Percentiles rank a stretch among this genome's conserved stretches.
These are phyloP conservation scores for Vairimorpha apis DNA, from an alignment of 371 early-diverging fungal genomes.

Conservation along the genomic window DNA sequence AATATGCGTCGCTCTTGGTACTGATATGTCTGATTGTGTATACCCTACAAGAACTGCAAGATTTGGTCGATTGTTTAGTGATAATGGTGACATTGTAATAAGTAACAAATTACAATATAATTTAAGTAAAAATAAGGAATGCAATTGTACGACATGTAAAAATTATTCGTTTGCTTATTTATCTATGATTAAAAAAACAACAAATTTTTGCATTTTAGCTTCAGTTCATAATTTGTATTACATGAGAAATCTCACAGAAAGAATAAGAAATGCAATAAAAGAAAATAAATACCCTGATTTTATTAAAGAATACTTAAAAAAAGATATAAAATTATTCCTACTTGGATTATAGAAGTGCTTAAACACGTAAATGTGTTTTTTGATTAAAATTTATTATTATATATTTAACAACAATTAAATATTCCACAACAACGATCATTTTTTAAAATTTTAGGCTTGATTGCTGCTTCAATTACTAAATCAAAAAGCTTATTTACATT, in stretches of 20 bases:
- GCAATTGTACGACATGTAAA: conserved; percentile 76
- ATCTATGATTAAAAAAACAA: conserved; percentile 69
- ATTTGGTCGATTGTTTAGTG: conserved; percentile 78
- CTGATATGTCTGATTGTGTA: conserved; percentile 92
- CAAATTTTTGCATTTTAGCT: conserved; percentile 79
- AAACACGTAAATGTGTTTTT: conserved; percentile 17
- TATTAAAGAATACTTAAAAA: conserved; percentile 70
- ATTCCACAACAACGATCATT: background rate
- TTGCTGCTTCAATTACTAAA: conserved; percentile 86
- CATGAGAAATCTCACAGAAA: conserved; percentile 75
- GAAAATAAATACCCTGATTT: conserved; percentile 72
- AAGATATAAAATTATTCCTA: conserved; percentile 71
- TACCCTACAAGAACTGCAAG: conserved; percentile 89
- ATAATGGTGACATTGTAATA: conserved; percentile 69
- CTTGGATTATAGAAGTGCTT: conserved; percentile 66
- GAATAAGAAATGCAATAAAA: conserved; percentile 71
- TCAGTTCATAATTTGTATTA: conserved; percentile 80
- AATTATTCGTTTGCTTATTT: conserved; percentile 73
- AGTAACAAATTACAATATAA: conserved; percentile 68
- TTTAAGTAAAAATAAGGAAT: conserved; percentile 71
- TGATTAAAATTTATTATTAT: background rate
- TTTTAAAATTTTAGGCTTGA: conserved; percentile 3
- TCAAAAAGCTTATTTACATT: conserved; percentile 93
- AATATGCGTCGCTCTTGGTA: conserved; percentile 80
- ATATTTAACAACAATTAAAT: conserved; percentile 13